Conservation (phyloP, 768 basidiomycete species). For the Mrakia blollopis region DNA sequence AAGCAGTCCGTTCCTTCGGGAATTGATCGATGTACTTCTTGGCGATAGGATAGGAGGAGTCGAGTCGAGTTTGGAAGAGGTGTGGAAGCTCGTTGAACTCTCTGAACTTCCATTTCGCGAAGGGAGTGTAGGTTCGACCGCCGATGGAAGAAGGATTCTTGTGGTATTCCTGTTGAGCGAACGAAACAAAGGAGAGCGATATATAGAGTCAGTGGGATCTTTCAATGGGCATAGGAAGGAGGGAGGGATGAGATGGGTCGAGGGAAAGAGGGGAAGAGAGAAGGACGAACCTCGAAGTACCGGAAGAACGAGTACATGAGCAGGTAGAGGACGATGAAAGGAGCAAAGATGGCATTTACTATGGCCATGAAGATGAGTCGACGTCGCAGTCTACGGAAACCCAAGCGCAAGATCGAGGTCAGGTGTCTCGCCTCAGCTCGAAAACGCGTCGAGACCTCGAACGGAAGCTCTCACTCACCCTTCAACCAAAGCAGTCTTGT, state of each 20-base stretch:
- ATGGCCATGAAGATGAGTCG: slow-evolving; percentile 97
- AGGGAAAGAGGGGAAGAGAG: no score
- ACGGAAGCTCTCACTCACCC: slow-evolving; percentile 65
- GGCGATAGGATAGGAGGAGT: slow-evolving; percentile 81
- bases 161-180: slow-evolving; percentile 76
- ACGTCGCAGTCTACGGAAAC: slow-evolving; percentile 59
- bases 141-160: slow-evolving; percentile 95
- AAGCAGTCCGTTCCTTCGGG: slow-evolving; percentile 85
- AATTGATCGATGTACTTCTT: slow-evolving; percentile 97
- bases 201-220: background rate
- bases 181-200: no score
- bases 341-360: slow-evolving; percentile 88
- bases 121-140: slow-evolving; percentile 84
- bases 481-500: slow-evolving; percentile 68
- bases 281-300: slow-evolving; percentile 80
- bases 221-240: no score
- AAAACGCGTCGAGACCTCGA: background rate
- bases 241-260: background rate
- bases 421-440: background rate
- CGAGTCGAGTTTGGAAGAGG: slow-evolving; percentile 75
- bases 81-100: slow-evolving; percentile 99
- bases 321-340: slow-evolving; percentile 93
- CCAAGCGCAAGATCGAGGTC: background rate
- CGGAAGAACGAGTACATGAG: slow-evolving; percentile 99
- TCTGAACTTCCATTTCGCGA: slow-evolving; percentile 96